Conservation (phyloP, 2,329 filamentous ascomycete genomes). For the Xylariaceae sp. region DNA sequence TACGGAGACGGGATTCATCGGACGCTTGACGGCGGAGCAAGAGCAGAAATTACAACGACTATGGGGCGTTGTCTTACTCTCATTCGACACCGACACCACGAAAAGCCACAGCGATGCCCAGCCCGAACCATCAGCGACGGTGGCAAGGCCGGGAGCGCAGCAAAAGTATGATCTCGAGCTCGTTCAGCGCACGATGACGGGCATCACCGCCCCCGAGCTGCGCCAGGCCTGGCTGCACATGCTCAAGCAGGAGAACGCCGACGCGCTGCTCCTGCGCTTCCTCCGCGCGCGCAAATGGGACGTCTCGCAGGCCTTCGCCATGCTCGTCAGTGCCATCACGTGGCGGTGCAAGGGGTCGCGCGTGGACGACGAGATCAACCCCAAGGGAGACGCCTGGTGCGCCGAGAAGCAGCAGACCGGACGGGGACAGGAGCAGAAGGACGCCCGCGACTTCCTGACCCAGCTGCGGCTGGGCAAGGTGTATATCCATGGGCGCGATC, state of each 20-base stretch:
- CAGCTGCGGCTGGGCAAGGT: slow-evolving; percentile 87
- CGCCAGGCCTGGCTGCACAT: slow-evolving; percentile 86
- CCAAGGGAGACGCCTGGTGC: slow-evolving; percentile 65
- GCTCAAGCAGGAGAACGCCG: slow-evolving; percentile 81
- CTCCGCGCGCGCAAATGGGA: slow-evolving; percentile 87
- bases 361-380: slow-evolving; percentile 84
- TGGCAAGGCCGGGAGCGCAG: neutral
- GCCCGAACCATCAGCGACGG: slow-evolving; percentile 5
- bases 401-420: slow-evolving; percentile 39
- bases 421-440: slow-evolving; percentile 57
- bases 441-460: slow-evolving; percentile 68
- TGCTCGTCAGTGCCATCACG: slow-evolving; percentile 86
- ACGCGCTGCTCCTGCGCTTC: slow-evolving; percentile 74
- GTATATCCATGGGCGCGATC: slow-evolving; percentile 81
- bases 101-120: slow-evolving; percentile 1
- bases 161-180: slow-evolving; percentile 5
- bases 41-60: slow-evolving; percentile 80
- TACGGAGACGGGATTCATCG: slow-evolving; percentile 35
- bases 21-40: slow-evolving; percentile 78
- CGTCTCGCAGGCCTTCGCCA: slow-evolving; percentile 80
- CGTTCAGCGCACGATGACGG: slow-evolving; percentile 4
- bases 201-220: slow-evolving; percentile 49
- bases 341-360: slow-evolving; percentile 79
- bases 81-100: slow-evolving; percentile 50
- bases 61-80: slow-evolving; percentile 68